Conservation (phyloP, 768 basidiomycete genomes). For the Gloeopeniophorella convolvens region DNA sequence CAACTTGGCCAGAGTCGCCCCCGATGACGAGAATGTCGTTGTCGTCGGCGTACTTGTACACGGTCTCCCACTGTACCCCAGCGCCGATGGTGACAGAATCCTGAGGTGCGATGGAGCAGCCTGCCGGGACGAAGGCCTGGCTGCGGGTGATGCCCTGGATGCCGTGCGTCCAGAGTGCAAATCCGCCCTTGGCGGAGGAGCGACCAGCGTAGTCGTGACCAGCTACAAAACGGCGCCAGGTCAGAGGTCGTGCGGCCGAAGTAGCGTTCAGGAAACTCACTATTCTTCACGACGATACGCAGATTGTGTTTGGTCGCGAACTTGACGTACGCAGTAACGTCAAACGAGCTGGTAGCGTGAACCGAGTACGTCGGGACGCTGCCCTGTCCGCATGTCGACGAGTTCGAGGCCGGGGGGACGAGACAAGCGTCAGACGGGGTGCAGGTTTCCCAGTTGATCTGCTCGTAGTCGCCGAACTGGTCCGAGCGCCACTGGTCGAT, state of each 20-base stretch:
- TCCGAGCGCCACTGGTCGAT: neutral
- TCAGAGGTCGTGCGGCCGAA: neutral
- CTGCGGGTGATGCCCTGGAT: neutral
- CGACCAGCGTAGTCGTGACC: conserved; percentile 6
- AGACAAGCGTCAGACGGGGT: neutral
- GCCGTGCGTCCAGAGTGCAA: conserved; percentile 1
- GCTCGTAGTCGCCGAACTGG: neutral
- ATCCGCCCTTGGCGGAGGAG: neutral
- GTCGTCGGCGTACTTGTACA: conserved; percentile 23
- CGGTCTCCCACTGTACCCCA: conserved; percentile 23
- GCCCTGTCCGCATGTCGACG: conserved; percentile 29
- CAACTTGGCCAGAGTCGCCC: conserved; percentile 27
- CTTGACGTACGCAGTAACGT: conserved; percentile 26
- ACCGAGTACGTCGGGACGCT: conserved; percentile 29
- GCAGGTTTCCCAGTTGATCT: conserved; percentile 4
- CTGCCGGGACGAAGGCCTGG: neutral
- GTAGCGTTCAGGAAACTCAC: too few relatives aligned
- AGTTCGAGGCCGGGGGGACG: conserved; percentile 7
- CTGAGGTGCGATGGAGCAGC: neutral
- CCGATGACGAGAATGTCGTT: conserved; percentile 25
- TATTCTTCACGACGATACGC: conserved; percentile 1
- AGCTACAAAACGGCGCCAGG: neutral
- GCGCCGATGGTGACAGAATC: conserved; percentile 7
- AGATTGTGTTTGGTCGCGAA: neutral
- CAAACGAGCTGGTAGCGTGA: conserved; percentile 26